Conservation (phyloP, 2,329 filamentous ascomycete genomes). For the Colletotrichum tropicale region DNA sequence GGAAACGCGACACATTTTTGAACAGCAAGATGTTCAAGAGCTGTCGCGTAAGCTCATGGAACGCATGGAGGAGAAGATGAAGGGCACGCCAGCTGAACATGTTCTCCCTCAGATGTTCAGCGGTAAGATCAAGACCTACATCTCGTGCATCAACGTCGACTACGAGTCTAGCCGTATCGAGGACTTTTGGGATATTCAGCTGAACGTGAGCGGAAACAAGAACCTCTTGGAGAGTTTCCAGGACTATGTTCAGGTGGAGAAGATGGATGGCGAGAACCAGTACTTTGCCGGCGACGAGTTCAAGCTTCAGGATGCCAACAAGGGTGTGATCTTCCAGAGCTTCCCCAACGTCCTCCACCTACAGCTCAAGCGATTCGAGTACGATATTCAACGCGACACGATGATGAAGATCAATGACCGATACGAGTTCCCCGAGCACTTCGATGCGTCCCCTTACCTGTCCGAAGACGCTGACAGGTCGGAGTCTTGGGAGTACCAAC, state of each 20-base stretch:
- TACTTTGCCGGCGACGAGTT: conserved; percentile 91
- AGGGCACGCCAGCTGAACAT: conserved; percentile 90
- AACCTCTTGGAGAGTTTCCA: conserved; percentile 92
- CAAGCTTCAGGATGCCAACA: conserved; percentile 94
- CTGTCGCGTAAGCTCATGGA: conserved; percentile 97
- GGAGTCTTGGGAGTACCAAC: conserved; percentile 88
- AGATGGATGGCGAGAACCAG: conserved; percentile 97
- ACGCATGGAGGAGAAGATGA: conserved; percentile 96
- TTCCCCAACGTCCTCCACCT: conserved; percentile 95
- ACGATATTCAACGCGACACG: conserved; percentile 92
- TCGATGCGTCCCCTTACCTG: conserved; percentile 86
- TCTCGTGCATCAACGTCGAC: conserved; percentile 97
- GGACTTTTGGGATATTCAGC: conserved; percentile 98
- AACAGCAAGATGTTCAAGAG: conserved; percentile 98
- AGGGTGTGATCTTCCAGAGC: conserved; percentile 95
- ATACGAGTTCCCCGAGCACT: conserved; percentile 85
- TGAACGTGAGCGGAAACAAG: conserved; percentile 95
- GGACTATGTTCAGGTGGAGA: conserved; percentile 96
- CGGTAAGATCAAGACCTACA: conserved; percentile 98
- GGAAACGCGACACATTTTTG: conserved; percentile 97
- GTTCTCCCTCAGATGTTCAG: conserved; percentile 90
- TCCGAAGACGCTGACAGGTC: conserved; percentile 85
- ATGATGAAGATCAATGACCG: conserved; percentile 99
- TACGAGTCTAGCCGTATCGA: conserved; percentile 96
- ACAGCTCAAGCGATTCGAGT: conserved; percentile 96